Conservation (phyloP, 495 filamentous ascomycete species). For the Zalerion maritima region DNA sequence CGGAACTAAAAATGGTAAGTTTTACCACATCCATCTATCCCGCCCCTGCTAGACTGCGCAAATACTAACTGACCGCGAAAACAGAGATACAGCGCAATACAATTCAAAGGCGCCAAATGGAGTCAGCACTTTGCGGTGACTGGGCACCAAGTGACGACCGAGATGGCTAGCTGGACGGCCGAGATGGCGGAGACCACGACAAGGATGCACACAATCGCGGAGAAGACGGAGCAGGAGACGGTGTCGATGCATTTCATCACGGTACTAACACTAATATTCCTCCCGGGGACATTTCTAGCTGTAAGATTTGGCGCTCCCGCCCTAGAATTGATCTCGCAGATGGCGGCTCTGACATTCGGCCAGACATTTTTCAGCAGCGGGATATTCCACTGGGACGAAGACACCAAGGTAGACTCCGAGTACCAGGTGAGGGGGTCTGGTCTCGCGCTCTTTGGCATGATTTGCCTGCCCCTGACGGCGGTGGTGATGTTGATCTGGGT, state of each 20-base stretch:
- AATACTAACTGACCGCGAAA: no score
- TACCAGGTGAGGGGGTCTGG: no score
- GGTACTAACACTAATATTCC: conserved; percentile 25
- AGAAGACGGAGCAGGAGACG: conserved; percentile 23
- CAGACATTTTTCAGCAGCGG: conserved; percentile 23
- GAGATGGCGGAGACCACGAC: conserved; percentile 17
- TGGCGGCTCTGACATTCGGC: conserved; percentile 2
- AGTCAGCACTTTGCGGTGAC: no score
- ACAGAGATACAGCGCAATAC: no score
- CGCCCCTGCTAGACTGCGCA: no score
- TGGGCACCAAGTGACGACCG: no score
- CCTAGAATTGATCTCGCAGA: background rate
- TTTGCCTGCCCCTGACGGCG: conserved; percentile 3
- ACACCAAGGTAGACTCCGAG: no score
- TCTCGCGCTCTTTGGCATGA: conserved; percentile 3
- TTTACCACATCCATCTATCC: no score
- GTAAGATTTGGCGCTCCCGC: conserved; percentile 15
- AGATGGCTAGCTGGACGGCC: conserved; percentile 8
- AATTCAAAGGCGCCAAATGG: no score
- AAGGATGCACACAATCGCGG: conserved; percentile 22
- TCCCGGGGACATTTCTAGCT: conserved; percentile 26
- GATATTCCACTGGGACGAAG: conserved; percentile 10
- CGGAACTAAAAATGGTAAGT: no score
- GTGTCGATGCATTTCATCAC: conserved; percentile 29
- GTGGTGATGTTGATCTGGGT: conserved; percentile 1